Evolutionary conservation across 768 basidiomycete species (phyloP).

Genomic region (Gyrodon lividus): DNA sequence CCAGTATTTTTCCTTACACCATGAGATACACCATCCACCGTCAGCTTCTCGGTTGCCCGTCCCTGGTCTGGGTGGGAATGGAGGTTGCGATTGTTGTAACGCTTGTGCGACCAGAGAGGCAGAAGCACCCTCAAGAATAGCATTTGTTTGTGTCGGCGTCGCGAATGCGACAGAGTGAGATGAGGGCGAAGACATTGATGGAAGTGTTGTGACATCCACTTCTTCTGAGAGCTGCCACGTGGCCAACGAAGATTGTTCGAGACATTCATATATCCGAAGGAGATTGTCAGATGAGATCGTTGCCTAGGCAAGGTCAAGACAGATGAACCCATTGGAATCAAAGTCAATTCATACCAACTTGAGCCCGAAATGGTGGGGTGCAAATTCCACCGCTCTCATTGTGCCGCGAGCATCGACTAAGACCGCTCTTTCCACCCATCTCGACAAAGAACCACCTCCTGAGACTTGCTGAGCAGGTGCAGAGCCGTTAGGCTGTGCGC

Average conservation of each 20-base stretch:
- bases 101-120: conserved; percentile 65
- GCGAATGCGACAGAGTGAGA: conserved; percentile 59
- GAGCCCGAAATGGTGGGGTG: conserved; percentile 83
- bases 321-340: background rate
- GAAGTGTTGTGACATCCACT: conserved; percentile 65
- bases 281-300: conserved; percentile 85
- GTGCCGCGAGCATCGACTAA: conserved; percentile 85
- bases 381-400: conserved; percentile 83
- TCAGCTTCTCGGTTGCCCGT: conserved; percentile 75
- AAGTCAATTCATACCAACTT: conserved; percentile 61
- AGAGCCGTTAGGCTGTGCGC: conserved; percentile 25
- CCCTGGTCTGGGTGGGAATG: conserved; percentile 39
- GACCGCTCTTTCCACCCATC: conserved; percentile 75
- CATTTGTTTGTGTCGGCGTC: conserved; percentile 67
- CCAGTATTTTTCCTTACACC: conserved; percentile 97
- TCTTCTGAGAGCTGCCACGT: conserved; percentile 77
- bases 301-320: conserved; percentile 49
- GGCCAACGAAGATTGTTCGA: conserved; percentile 69
- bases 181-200: conserved; percentile 40
- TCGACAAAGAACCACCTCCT: conserved; percentile 33
- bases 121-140: conserved; percentile 52
- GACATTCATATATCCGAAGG: conserved; percentile 87
- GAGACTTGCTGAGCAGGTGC: conserved; percentile 11
- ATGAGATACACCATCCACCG: conserved; percentile 90
- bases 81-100: conserved; percentile 49